Evolutionary conservation across 2,329 filamentous ascomycete species (phyloP), one percentile per base, ranked within the genome.

Genomic region (Microcera coccophila): DNA sequence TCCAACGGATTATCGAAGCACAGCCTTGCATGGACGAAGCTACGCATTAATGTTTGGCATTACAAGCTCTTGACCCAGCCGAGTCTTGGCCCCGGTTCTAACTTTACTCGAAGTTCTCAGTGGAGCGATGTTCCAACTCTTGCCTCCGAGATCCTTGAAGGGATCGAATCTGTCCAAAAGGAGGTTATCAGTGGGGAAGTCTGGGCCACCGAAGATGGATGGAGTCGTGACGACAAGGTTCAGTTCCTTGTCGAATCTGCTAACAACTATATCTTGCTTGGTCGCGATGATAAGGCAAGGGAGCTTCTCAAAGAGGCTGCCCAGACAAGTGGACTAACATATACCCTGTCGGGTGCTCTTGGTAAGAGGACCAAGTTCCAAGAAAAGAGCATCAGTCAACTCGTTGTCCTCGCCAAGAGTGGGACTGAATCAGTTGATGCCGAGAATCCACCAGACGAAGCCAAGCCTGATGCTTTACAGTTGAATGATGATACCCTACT

Each of bases 401-500:
- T 98, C 20, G 86, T 98, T 2, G 88, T 98, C 3, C 71, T 97
- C 21, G 93, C 93, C 1, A 89, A 81, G 62, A 96, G 90, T 61
- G 72, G 72, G 5, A 53, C 56, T 19, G 55, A 52, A 2, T 41
- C 57, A 4, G 53, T 47, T 5, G 50, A 44, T 4, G 47, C 46
- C 4, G 50, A 48, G 18, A 50, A 59, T 4, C 55, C 24, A 3
- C 58, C 57, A 36, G 50, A 56, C 0, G 48, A 57, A 2, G 55
- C 58, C 1, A 69, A 67, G 18, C 89, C 90, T 0, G 78, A 84
- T 54, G 83, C 84, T 3, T 64, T 97, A 12, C 78, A 85, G 26
- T 70, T 97, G 3, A 94, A 97, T 59, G 87, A 98, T 56, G 93
- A 98, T 61, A 97, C 93, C 0, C 74, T 98, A 0, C 74, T 97